Percentiles rank a stretch among this genome's conserved stretches.
Evolutionary conservation across 495 filamentous ascomycete species (phyloP).

Genomic region (Aspergillus ostianus): DNA sequence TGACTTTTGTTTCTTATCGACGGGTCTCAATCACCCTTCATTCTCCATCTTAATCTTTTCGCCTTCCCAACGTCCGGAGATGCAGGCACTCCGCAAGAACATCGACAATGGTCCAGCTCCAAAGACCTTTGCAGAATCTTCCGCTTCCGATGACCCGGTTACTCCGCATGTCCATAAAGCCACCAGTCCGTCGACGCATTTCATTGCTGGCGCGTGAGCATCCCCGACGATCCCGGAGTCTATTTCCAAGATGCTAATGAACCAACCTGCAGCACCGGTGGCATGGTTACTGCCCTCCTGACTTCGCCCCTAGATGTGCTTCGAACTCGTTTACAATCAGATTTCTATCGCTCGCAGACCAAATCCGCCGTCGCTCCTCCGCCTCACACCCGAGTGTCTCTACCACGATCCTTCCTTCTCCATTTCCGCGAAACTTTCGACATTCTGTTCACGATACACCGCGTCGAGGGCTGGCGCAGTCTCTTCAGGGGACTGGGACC

Average conservation of each 20-base stretch:
- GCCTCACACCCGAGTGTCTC: constrained; percentile 42
- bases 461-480: constrained; percentile 74
- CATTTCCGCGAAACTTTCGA: constrained; percentile 72
- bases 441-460: constrained; percentile 75
- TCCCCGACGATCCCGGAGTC: constrained; percentile 5
- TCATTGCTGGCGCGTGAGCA: constrained; percentile 82
- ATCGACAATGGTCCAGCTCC: background rate
- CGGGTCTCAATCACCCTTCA: background rate
- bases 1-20: background rate
- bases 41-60: background rate
- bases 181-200: constrained; percentile 63
- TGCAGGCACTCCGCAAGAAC: background rate
- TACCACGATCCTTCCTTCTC: constrained; percentile 48
- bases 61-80: background rate
- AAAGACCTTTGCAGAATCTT: background rate
- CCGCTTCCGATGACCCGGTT: constrained; percentile 6
- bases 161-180: background rate
- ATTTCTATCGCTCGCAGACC: constrained; percentile 67
- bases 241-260: constrained; percentile 6
- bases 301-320: constrained; percentile 88
- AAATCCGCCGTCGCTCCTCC: constrained; percentile 28
- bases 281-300: constrained; percentile 78
- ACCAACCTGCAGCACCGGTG: constrained; percentile 60
- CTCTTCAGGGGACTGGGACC: constrained; percentile 88
- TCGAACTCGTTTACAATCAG: constrained; percentile 82